Base-by-base conservation (phyloP, 176 grass and related monocot genomes). In the Eragrostis nindensis region DNA sequence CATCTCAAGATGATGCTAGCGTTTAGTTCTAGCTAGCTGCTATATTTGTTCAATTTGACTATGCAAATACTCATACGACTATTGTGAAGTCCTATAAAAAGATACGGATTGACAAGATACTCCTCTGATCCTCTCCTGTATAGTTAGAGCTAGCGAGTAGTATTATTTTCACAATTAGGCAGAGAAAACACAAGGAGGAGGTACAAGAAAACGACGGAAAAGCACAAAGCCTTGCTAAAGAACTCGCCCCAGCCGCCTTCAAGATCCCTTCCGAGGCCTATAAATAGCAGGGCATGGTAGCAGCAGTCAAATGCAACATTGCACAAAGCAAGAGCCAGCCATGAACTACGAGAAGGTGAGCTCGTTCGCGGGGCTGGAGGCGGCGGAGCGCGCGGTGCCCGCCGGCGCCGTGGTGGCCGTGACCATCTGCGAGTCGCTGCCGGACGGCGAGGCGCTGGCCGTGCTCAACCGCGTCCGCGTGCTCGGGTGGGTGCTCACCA, bases 401-500 rank as follows among this genome's bases (percentile, higher is more conserved):
- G 27, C 27, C 29, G 62, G 62, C 62, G 13, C 62, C 12, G 62
- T 64, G 62, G 62, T 64, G 62, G 27, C 62, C 62, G 62, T 64
- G 27, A 64, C 62, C 14, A 32, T 64, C 29, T 16, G 27, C 62
- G 62, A 17, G 6, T 30, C 29, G 62, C 62, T 64, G 29, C 62
- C 62, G 13, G 62, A 64, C 62, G 62, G 62, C 62, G 62, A 64
- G 5, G 62, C 62, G 5, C 29, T 30, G 27, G 62, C 62, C 29
- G 62, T 64, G 29, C 62, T 16, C 29, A 32, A 64, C 62, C 62
- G 27, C 62, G 62, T 64, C 62, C 62, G 62, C 62, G 14, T 3
- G 62, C 62, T 64, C 29, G 62, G 62, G 5, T 64, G 62, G 62
- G 62, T 64, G 62, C 62, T 64, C 62, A 64, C 62, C 27, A 64